Evolutionary conservation across 2,329 filamentous ascomycete species (phyloP), one percentile per base, ranked within the genome.

Genomic region (Xylaria sp.): DNA sequence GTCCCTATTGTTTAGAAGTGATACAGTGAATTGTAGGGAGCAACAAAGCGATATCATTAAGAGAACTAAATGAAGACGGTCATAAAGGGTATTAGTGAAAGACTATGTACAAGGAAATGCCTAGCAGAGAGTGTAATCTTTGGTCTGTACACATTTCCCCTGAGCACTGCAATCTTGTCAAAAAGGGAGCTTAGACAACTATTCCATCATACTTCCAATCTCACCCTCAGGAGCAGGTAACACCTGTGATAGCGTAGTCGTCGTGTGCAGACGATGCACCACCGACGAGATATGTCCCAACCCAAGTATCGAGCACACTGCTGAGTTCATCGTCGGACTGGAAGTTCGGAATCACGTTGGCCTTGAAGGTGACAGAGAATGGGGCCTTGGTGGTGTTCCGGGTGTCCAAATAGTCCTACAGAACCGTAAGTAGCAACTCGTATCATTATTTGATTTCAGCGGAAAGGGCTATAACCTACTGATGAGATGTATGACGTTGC

Each of bases 221-320:
- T 40, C n/a, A 11, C 9, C 23, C 17, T 67, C 38, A 71, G 7
- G 57, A 54, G 53, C 69, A 69, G 4, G 33, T 44, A 11, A 71
- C 61, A 2, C 4, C 53, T 2, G 67, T 69, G 48, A 71, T 57
- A 10, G 26, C 53, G 40, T 65, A 69, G 26, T 69, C 66, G 17
- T 69, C 66, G 0, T 11, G 3, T 10, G 26, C 49, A 5, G 69
- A 20, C n/a, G 57, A 28, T 15, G 38, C 58, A 7, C 60, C 69
- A 10, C 69, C 64, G 4, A 65, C 33, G 13, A 71, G 59, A n/a
- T 63, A 71, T n/a, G 66, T 65, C n/a, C 69, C 69, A 5, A 67
- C 15, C 69, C 69, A 69, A 2, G 53, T 53, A 26, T 71, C 54
- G 2, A 71, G 61, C 2, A 69, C 56, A 6, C 38, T 23, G 20